Percentiles rank a stretch among this genome's conserved stretches.
These are phyloP conservation scores for Globisporangium ultimum DNA, from an alignment of 352 stramenopile genomes.

Conservation along the genomic window DNA sequence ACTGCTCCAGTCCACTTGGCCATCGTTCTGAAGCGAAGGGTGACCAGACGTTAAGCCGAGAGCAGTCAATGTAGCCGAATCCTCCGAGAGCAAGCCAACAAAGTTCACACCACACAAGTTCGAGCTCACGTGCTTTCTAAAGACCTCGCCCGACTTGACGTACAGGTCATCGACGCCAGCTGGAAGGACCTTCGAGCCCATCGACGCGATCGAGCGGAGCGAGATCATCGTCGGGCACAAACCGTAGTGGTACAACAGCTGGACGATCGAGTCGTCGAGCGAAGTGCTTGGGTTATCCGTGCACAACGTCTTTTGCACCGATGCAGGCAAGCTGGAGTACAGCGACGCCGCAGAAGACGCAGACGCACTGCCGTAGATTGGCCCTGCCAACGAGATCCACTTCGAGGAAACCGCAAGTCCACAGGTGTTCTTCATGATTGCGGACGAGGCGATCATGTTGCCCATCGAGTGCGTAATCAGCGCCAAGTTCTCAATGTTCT, in stretches of 20 bases:
- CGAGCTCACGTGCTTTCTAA: conserved; percentile 16
- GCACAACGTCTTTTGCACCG: conserved; percentile 15
- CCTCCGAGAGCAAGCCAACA: conserved; percentile 15
- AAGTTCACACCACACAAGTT: conserved; percentile 24
- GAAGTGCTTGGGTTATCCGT: conserved; percentile 12
- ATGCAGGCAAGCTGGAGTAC: conserved; percentile 12
- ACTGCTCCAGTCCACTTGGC: conserved; percentile 25
- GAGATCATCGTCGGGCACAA: conserved; percentile 18
- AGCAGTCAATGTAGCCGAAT: conserved; percentile 10
- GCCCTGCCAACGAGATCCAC: conserved; percentile 35
- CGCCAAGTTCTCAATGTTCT: conserved; percentile 23
- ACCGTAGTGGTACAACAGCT: conserved; percentile 13
- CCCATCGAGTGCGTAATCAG: conserved; percentile 48
- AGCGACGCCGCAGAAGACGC: conserved; percentile 14
- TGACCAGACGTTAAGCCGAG: conserved; percentile 20
- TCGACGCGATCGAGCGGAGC: conserved; percentile 16
- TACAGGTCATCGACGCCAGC: conserved; percentile 16
- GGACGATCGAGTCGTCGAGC: conserved; percentile 9
- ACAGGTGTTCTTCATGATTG: conserved; percentile 26
- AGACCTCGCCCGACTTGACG: conserved; percentile 9
- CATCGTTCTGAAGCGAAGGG: conserved; percentile 21
- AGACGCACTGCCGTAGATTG: conserved; percentile 30
- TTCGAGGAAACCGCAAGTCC: conserved; percentile 22
- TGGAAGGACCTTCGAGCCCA: conserved; percentile 14
- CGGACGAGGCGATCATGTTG: conserved; percentile 31